A percentile compares a stretch with the other conserved stretches of the same genome.
These are phyloP conservation scores for Houttuynia cordata DNA, from an alignment of 164 flowering plant genomes.

Conservation along the genomic window DNA sequence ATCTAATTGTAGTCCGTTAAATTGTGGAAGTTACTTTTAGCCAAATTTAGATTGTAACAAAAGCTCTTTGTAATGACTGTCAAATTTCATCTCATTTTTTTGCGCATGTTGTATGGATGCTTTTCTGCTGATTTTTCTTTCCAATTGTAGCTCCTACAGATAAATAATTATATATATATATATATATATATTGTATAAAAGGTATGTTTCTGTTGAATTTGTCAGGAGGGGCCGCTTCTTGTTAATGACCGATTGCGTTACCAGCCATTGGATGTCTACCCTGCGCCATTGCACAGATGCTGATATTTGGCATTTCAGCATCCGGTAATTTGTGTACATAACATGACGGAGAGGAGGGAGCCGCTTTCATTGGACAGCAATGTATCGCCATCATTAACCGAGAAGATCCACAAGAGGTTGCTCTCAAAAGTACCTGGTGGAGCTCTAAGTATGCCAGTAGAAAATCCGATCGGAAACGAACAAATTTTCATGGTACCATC, in stretches of 20 bases:
- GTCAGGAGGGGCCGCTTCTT: slow-evolving; percentile 72
- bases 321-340: background rate
- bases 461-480: no score
- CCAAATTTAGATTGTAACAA: no score
- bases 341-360: background rate
- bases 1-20: no score
- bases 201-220: slow-evolving; percentile 1
- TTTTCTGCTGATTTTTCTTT: no score
- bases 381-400: no score
- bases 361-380: background rate
- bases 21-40: background rate
- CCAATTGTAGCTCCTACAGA: no score
- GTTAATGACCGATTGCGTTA: slow-evolving; percentile 43
- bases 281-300: slow-evolving; percentile 81
- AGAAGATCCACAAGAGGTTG: no score
- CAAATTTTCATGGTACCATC: no score
- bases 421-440: no score
- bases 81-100: background rate
- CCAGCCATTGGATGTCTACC: slow-evolving; percentile 64
- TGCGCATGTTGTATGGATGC: background rate
- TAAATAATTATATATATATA: background rate
- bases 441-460: no score
- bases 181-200: no score
- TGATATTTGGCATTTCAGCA: slow-evolving; percentile 13
- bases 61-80: background rate